Evolutionary conservation across 2,329 filamentous ascomycete genomes (phyloP), one percentile per base, ranked within the genome.

Genomic region (Dactylellina drechsleri): DNA sequence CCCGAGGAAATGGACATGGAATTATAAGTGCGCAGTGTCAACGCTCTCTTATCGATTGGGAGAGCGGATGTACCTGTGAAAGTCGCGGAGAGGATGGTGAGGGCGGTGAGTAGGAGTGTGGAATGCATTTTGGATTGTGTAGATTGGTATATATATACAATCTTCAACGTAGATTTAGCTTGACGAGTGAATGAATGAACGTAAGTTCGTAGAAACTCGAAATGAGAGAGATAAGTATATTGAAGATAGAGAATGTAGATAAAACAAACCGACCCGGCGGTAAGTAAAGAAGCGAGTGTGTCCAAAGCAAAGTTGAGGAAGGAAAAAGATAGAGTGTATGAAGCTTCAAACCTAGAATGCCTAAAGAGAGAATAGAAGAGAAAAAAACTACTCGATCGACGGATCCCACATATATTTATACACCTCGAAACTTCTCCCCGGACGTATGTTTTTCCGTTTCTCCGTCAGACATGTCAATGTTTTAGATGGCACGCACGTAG

Each of bases 1-100:
- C 85, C 84, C 15, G 81, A 81, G 3, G 83, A 84, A 77, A 86
- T 85, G 26, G 84, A 84, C 77, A 86, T 82, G 41, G 83, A 80
- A 71, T 85, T 79, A 79, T 84, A 86, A 57, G 80, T 47, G 26
- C 54, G 64, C 26, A 77, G 72, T 8, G 77, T 74, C 3, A 78
- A 54, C 10, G 77, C 77, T 13, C 76, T 76, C 43, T 60, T 78
- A 23, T 75, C 23, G 26, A 75, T 58, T 12, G 71, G 71, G 1
- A 71, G 41, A 0, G 74, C 64, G 4, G 58, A 50, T 7, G 31
- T 10, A 8, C 31, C 31, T 16, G 74, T 66, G 50, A 64, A 59
- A 20, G 66, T 72, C 15, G 67, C 67, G 45, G 75, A 49, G 65
- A 77, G 59, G 57, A 77, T 28, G 57, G 74, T 49, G 20, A 77